Base-by-base conservation (phyloP, 371 early-diverging fungal species). In the Mucor irregularis region DNA sequence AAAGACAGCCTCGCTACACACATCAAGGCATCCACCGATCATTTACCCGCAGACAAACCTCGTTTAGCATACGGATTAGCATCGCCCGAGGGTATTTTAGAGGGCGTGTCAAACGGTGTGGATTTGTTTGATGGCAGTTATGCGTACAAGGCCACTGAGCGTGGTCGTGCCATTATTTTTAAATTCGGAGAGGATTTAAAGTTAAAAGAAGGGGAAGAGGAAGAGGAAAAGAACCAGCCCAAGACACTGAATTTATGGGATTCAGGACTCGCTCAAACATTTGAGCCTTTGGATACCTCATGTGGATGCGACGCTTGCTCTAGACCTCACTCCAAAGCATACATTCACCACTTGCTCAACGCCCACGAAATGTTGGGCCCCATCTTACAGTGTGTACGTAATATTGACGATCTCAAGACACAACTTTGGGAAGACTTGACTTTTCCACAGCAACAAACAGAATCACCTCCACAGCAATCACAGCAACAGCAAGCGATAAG, bases 351-450 rank as follows among this genome's bases (percentile, higher is more conserved):
- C 56, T 71, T 92, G 33, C 56, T 90, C 43, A 80, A 76, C 45
- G 80, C 90, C 5, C 87, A 87, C 40, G 92, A 92, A 68, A 92
- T 92, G 91, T 69, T 92, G 48, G 91, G 81, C 5, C 82, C 85
- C 0, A 84, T 92, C 16, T 64, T 92, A 48, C n/a, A n/a, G n/a
- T n/a, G n/a, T n/a, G n/a, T n/a, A n/a, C n/a, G n/a, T 19, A 5
- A 24, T 22, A 26, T 16, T 6, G 14, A n/a, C n/a, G n/a, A 8
- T 14, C 24, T 44, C 1, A 44, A 44, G 14, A 3, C 44, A 2
- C n/a, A n/a, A n/a, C n/a, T n/a, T n/a, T n/a, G n/a, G n/a, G 44
- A 44, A 6, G 19, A 29, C 2, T 46, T 26, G 46, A 17, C 17
- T 17, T 26, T 46, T 14, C 25, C 26, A 5, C 4, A 26, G 19